These are phyloP conservation scores for Solanum ossicruentum DNA, from an alignment of 257 asterid species.

Conservation along the genomic window DNA sequence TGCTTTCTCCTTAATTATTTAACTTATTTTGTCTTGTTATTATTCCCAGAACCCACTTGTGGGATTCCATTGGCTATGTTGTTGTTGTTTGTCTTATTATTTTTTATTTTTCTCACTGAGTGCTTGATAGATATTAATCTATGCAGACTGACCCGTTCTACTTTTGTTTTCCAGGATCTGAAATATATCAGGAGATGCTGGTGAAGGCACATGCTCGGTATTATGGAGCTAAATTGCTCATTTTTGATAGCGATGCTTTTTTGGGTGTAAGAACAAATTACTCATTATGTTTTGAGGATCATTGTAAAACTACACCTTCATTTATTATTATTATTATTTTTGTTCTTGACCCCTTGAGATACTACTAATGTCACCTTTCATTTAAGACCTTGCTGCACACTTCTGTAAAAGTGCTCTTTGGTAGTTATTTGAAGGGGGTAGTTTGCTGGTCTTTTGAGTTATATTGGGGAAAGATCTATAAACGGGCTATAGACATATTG, in stretches of 20 bases:
- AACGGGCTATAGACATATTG: neutral
- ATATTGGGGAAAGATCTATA: neutral
- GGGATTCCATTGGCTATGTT: too few relatives aligned
- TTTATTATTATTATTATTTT: neutral
- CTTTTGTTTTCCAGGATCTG: conserved; percentile 43
- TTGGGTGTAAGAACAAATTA: conserved; percentile 41
- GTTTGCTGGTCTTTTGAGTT: neutral
- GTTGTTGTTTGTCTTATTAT: neutral
- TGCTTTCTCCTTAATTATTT: neutral
- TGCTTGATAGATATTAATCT: neutral
- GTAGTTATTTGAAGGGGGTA: neutral
- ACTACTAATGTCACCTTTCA: neutral
- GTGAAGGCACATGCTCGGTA: conserved; percentile 77
- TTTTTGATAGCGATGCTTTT: conserved; percentile 54
- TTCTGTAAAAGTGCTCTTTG: neutral
- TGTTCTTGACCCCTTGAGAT: neutral
- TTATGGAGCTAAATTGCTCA: conserved; percentile 74
- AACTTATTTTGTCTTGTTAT: neutral
- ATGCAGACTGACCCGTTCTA: neutral
- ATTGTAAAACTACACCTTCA: neutral
- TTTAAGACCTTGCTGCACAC: neutral
- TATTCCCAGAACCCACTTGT: neutral
- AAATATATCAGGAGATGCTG: conserved; percentile 85
- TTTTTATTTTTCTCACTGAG: neutral
- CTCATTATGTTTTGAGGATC: neutral